A percentile compares a stretch with the other conserved stretches of the same genome.
phyloP scores from a whole-genome alignment of 148 eudicot genomes.

The Vaccinium darrowii region DNA sequence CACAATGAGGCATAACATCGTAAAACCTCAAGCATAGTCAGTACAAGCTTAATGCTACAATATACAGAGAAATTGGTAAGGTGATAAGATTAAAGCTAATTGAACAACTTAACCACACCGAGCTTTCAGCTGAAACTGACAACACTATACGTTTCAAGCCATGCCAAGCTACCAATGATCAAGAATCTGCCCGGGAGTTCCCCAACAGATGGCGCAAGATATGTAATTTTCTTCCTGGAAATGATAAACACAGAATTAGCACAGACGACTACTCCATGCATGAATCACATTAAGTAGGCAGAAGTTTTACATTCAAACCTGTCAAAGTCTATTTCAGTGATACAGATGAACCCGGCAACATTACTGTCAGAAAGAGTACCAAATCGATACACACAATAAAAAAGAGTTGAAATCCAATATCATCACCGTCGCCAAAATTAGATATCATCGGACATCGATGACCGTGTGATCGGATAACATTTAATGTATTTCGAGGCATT shows the following conservation, averaged over 20 bases:
- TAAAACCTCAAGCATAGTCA: background rate
- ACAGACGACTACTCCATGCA: background rate
- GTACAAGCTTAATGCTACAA: background rate
- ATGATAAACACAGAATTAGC: conserved; percentile 1
- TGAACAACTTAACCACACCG: background rate
- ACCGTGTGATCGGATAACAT: no score
- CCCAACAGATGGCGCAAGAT: conserved; percentile 89
- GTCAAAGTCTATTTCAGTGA: conserved; percentile 75
- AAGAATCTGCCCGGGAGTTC: conserved; percentile 71
- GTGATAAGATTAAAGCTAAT: background rate
- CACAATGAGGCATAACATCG: background rate
- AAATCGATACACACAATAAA: background rate
- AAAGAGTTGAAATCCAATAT: background rate
- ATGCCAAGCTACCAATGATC: conserved; percentile 67
- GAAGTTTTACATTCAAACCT: conserved; percentile 43
- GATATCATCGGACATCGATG: no score
- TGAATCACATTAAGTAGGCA: conserved; percentile 1
- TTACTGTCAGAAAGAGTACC: conserved; percentile 46
- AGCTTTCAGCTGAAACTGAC: background rate
- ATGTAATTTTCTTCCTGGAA: conserved; percentile 72
- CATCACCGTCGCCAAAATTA: no score
- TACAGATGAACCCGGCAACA: conserved; percentile 86
- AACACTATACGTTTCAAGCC: conserved; percentile 51
- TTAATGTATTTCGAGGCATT: no score
- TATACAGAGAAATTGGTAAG: background rate